Evolutionary conservation across 179 eudicot species (phyloP), one percentile per base, ranked within the genome.

Genomic region (Beta macrorhiza): DNA sequence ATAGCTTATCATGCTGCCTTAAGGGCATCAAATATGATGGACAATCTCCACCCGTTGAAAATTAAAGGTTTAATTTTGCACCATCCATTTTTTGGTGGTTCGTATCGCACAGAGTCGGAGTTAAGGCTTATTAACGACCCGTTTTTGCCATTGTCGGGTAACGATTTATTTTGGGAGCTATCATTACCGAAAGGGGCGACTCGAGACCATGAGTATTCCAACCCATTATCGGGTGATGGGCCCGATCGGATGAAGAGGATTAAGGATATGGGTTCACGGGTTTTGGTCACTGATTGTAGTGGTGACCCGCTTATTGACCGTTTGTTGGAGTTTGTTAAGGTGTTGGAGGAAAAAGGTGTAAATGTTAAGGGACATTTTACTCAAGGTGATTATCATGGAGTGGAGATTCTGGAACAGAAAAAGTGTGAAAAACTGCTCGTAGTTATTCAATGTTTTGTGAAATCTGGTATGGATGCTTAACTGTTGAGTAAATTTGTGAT

Each of bases 1-100:
- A 88, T 88, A 25, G 82, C 86, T 7, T 88, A 88, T 42, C 83
- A 88, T 37, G 84, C 83, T 1, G 87, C 78, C 2, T 76, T 83
- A 75, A 68, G 85, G 11, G 72, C 64, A 15, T 55, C 64, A 2
- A 58, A 37, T 25, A 19, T 25, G 3, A 72, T 78, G 57, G 72
- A 75, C 8, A 75, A 85, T 53, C 86, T 89, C 8, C 37, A 74
- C 5, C 91, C 90, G 2, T 65, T 89, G 71, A 84, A 25, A 44
- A 67, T 89, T 25, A 75, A 58, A 20, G 90, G 91, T 64, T 19
- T 85, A 67, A 89, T 89, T 47, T 72, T 88, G 29, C 88, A 88
- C 62, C 92, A 90, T 15, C 88, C 91, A 0, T 90, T 75, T 69
- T 90, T 90, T 65, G 91, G 92, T 69, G 89, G 90, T 53, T 29